Base-by-base conservation (phyloP, 148 eudicot genomes). In the Cornus florida region DNA sequence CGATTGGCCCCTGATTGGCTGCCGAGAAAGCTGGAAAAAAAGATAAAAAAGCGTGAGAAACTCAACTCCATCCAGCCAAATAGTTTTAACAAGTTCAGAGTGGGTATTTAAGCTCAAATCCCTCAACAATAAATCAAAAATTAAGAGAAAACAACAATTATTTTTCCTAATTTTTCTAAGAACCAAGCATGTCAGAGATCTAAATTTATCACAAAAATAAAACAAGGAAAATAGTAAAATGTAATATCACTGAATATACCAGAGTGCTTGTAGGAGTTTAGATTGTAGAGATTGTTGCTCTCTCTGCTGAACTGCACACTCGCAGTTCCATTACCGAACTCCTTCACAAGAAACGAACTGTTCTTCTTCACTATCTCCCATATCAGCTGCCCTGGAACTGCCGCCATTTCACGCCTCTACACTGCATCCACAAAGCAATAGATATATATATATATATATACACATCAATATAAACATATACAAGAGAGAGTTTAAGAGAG, bases 321-420 rank as follows among this genome's bases (percentile, higher is more conserved):
- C 48, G 92, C 91, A 50, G 86, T 84, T 66, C 93, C 91, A 75
- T 95, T 91, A 0, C 98, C 98, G 17, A 95, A 95, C 83, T 95
- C 87, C 92, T 95, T 93, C 17, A 95, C 94, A 31, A 93, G 86
- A 60, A 95, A 95, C 9, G 84, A 88, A 74, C 92, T 95, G 91
- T 93, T 95, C 89, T 86, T 95, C 91, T 92, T 95, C 81, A 95
- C 98, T 8, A 93, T 87, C 91, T 95, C 98, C 98, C 98, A 95
- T 7, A 95, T 80, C 89, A 95, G 77, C 31, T 94, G 82, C 24
- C 98, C 98, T 57, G 97, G 97, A 46, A 89, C 93, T 22, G 94
- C 88, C 56, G 98, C 87, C 98, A 95, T 95, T 81, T 87, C 83
- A 60, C 69, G 39, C 71, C 77, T 66, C 17, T 7, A 31, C 28